Percentiles rank a stretch among this genome's conserved stretches.
phyloP scores from a whole-genome alignment of 176 grass and related monocot species.

The Paspalum notatum region DNA sequence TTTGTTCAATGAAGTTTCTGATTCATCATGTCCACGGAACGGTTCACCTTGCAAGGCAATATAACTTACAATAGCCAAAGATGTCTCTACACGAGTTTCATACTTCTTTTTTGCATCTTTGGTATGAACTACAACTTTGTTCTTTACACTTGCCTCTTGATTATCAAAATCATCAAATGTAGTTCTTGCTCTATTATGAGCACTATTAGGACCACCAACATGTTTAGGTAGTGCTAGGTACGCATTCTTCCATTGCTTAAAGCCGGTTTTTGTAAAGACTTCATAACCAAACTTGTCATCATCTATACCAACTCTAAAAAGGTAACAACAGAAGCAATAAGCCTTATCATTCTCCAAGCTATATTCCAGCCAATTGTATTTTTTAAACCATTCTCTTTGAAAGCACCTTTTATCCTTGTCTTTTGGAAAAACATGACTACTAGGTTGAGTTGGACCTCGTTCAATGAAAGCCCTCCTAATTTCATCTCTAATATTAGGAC shows the following conservation, averaged over 20 bases:
- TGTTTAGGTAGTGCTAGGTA: no score
- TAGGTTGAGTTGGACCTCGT: background rate
- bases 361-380: background rate
- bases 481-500: background rate
- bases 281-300: slow-evolving; percentile 1
- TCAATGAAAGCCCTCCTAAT: background rate
- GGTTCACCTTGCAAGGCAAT: background rate
- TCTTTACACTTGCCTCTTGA: background rate
- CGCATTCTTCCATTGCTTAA: background rate
- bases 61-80: background rate
- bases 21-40: background rate
- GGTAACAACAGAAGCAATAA: background rate
- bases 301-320: background rate
- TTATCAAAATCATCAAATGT: slow-evolving; percentile 2
- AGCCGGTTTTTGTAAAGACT: background rate
- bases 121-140: background rate
- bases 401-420: background rate
- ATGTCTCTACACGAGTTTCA: background rate
- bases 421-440: background rate
- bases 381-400: background rate
- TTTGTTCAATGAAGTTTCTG: background rate
- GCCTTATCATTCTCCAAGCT: background rate
- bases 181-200: background rate
- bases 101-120: background rate
- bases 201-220: background rate